Evolutionary conservation across 495 filamentous ascomycete genomes (phyloP), one percentile per base, ranked within the genome.

Genomic region (Penicillium cataractarum): DNA sequence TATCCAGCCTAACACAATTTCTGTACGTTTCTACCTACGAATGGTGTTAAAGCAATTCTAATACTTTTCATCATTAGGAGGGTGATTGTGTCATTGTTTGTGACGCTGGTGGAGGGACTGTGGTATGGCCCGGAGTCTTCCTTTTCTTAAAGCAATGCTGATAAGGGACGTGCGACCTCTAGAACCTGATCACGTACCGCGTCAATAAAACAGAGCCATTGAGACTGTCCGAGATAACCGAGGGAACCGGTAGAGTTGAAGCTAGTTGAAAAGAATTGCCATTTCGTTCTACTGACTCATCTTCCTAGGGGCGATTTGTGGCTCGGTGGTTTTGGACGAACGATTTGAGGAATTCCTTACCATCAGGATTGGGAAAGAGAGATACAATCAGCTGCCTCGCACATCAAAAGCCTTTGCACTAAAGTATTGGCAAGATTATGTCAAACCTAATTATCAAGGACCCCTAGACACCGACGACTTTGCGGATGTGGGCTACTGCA

Each of bases 91-190:
- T 86, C 61, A 76, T 86, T 32, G 78, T 87, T 2, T 84, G 82
- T 51, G 84, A 87, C 67, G 83, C 83, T 27, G 85, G 85, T 6
- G 85, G 84, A 31, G 85, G 84, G n/a, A 87, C 85, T 5, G 83
- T 86, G 19, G 85, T 84, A 65, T 60, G 84, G 13, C 13, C 21
- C 17, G 3, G 12, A 17, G 26, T 39, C 52, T 39, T 24, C 29
- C 72, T 78, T 5, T 74, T 75, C 46, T 44, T n/a, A 26, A 22
- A 1, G 79, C 9, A 24, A 24, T 22, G 19, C 21, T 32, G 26
- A 52, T 15, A n/a, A n/a, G 1, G 46, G 3, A 32, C 17, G 6
- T 7, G 15, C 27, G 9, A 29, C n/a, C 26, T 31, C 22, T 22
- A 87, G 74, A 81, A 82, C 57, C 80, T 89, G 55, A 80, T 79